Evolutionary conservation across 768 basidiomycete species (phyloP).

Genomic region (Mycena capillaripes): DNA sequence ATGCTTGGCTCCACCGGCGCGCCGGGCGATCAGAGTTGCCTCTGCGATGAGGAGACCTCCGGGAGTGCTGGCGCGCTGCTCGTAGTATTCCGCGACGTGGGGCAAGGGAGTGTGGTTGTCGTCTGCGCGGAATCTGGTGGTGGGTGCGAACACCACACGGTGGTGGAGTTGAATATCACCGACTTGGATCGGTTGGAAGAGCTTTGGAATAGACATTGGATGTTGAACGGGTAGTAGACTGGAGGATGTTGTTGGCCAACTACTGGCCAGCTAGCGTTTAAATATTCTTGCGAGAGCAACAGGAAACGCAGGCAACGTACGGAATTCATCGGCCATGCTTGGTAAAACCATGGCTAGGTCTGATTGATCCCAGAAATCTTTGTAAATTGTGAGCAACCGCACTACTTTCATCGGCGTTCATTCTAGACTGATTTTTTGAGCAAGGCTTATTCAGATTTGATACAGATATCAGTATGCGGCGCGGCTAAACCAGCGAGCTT

Average conservation of each 20-base stretch:
- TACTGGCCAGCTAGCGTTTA: too few relatives aligned
- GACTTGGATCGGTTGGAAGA: constrained; percentile 56
- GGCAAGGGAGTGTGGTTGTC: constrained; percentile 47
- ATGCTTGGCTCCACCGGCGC: constrained; percentile 48
- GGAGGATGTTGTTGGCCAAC: not conserved
- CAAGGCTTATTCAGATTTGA: too few relatives aligned
- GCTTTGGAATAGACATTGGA: constrained; percentile 22
- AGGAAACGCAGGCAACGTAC: too few relatives aligned
- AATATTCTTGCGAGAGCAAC: too few relatives aligned
- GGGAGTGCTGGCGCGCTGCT: constrained; percentile 41
- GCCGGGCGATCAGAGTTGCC: constrained; percentile 50
- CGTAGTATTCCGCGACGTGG: constrained; percentile 46
- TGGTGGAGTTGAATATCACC: constrained; percentile 55
- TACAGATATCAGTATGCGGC: too few relatives aligned
- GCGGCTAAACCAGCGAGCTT: too few relatives aligned
- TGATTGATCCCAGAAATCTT: too few relatives aligned
- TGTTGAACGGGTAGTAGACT: not conserved
- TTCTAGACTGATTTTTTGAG: too few relatives aligned
- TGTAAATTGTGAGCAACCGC: too few relatives aligned
- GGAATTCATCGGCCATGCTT: too few relatives aligned
- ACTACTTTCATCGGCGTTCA: too few relatives aligned
- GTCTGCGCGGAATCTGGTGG: constrained; percentile 57
- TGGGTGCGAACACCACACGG: constrained; percentile 62
- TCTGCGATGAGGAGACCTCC: constrained; percentile 57
- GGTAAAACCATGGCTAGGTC: too few relatives aligned